Base-by-base conservation (phyloP, 75 land plant species). In the Picea sitchensis region DNA sequence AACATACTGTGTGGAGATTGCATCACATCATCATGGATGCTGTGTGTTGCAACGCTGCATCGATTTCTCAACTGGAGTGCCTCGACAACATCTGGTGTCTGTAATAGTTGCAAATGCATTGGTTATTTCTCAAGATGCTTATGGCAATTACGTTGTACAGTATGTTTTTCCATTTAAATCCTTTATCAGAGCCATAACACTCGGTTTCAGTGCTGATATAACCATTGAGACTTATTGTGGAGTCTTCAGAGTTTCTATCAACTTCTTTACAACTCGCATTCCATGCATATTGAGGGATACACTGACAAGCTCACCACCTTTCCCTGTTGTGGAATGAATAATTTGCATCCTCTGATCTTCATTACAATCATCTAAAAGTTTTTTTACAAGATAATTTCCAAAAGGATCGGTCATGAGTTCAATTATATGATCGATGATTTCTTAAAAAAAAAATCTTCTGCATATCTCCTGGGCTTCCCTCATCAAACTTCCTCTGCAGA, bases 371-470 rank as follows among this genome's bases (percentile, higher is more conserved):
- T 92, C 92, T 61, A 94, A 77, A 58, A 94, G 80, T 82, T 94
- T 94, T 74, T 94, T 94, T 51, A 94, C 79, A 12, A 94, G 86
- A 78, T 91, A 94, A 81, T 94, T 94, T 34, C 96, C 96, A 84
- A 91, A 94, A 0, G 89, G 91, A 44, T 94, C 86, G 23, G 75
- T 85, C 90, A 89, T 90, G 30, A 94, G 88, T 60, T 94, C 96
- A 57, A 81, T 88, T 36, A 84, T 76, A 60, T 91, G 94, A 44
- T 81, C 82, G 21, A 94, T 87, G 26, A 90, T 85, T 73, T 85
- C 96, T 61, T 78, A 26, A 26, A 34, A 65, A 36, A 36, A 94
- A 94, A 36, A 94, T 84, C 54, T 84, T 81, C 44, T 90, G 79
- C 51, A 87, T 73, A 56, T 87, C 88, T 44, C 82, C 81, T 14